Base-by-base conservation (phyloP, 768 basidiomycete genomes). In the Hygrocybe coccinea region DNA sequence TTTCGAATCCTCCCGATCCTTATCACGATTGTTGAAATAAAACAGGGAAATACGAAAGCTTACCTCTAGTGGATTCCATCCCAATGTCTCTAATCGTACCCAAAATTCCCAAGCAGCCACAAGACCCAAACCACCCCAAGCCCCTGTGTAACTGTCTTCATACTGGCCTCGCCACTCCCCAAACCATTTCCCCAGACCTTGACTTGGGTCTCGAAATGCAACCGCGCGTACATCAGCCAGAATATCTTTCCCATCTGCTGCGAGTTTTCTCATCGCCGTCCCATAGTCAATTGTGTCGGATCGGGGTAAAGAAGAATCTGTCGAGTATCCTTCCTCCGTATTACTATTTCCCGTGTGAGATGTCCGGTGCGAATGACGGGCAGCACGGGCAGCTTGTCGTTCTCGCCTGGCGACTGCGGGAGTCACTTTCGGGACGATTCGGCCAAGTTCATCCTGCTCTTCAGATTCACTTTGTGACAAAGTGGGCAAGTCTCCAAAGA, bases 91-190 rank as follows among this genome's bases (percentile, higher is more conserved):
- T 55, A 92, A 73, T 54, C 92, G 76, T n/a, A 83, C 83, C 91
- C 91, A 95, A 67, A 94, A 95, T 69, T 94, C 93, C 92, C 93
- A 95, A 47, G 90, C 89, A 49, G 85, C 85, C 1, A 95, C 84
- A 41, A 93, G 78, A 0, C 87, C 91, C 52, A 95, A 74, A 3
- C 93, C 90, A 46, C 94, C 94, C 92, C 90, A 97, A 3, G 95
- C 95, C 37, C 88, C 85, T 2, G 79, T 73, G 71, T 95, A 97
- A 56, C 81, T 91, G 59, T 97, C 94, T 5, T 75, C 76, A 61
- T 87, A 92, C 58, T 76, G 78, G 57, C 80, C 76, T 52, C 92
- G 76, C 95, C 95, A 97, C 60, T 66, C 76, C 67, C 48, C 56
- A 46, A 56, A 60, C 59, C 59, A 60, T 25, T 57, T 77, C 87